A percentile compares a stretch with the other conserved stretches of the same genome.
Evolutionary conservation across 371 early-diverging fungal genomes (phyloP).

Genomic region (Coemansia sp.): DNA sequence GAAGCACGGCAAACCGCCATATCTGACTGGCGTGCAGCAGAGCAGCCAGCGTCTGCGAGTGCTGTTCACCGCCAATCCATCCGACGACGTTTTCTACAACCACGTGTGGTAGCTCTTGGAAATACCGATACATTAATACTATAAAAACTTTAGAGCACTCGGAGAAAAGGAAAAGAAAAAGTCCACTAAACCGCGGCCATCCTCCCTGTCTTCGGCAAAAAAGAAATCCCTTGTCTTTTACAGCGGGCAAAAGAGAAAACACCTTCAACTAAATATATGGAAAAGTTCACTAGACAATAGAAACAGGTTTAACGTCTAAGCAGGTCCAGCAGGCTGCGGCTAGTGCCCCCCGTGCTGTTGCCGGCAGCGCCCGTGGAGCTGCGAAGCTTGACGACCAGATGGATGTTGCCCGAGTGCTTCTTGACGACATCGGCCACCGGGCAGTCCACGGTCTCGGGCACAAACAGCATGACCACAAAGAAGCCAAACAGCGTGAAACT

Average conservation of each 20-base stretch:
- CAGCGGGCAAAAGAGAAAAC: too few species aligned
- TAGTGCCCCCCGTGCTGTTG: neutral
- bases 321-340: conserved; percentile 1
- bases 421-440: conserved; percentile 41
- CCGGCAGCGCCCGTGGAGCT: neutral
- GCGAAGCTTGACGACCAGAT: conserved; percentile 1
- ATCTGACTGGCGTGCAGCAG: neutral
- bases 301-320: neutral
- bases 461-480: conserved; percentile 58
- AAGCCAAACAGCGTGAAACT: conserved; percentile 50
- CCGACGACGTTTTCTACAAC: neutral
- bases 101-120: neutral
- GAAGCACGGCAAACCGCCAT: neutral
- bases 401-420: conserved; percentile 8
- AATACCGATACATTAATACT: neutral
- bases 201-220: too few species aligned
- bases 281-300: neutral
- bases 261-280: too few species aligned
- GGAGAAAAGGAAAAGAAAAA: neutral
- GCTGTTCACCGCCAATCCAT: neutral
- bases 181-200: too few species aligned
- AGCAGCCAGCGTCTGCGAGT: neutral
- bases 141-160: neutral
- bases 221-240: too few species aligned
- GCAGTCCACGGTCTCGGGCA: conserved; percentile 82